Percentiles rank a stretch among this genome's conserved stretches.
Evolutionary conservation across 176 grass and related monocot genomes (phyloP).

Genomic region (Zoysia japonica): DNA sequence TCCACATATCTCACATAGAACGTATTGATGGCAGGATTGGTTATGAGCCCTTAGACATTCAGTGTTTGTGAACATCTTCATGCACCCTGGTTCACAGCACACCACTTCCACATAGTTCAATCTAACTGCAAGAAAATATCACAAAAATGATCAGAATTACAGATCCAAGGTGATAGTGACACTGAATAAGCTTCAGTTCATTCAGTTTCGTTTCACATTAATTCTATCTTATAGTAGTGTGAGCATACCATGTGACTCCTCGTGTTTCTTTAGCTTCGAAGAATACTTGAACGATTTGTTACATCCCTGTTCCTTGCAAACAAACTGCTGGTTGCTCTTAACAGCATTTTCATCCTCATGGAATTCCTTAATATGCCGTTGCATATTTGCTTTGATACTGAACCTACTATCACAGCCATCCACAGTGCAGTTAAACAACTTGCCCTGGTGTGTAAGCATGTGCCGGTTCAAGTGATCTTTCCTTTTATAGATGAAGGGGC

Average conservation of each 20-base stretch:
- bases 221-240: background rate
- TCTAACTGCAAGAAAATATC: constrained; percentile 43
- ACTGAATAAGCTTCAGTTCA: constrained; percentile 1
- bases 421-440: constrained; percentile 56
- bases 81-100: constrained; percentile 61
- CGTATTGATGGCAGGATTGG: constrained; percentile 50
- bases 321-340: constrained; percentile 43
- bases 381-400: constrained; percentile 64
- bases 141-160: background rate
- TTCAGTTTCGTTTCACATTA: background rate
- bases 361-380: constrained; percentile 56
- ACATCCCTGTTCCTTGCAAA: constrained; percentile 67
- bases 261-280: constrained; percentile 69
- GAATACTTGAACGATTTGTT: constrained; percentile 66
- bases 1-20: constrained; percentile 55
- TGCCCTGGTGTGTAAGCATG: constrained; percentile 59
- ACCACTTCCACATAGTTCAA: constrained; percentile 67
- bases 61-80: constrained; percentile 63
- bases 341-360: constrained; percentile 34
- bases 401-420: constrained; percentile 52
- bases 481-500: constrained; percentile 61
- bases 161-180: background rate
- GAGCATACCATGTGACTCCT: constrained; percentile 66
- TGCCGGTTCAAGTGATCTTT: constrained; percentile 72
- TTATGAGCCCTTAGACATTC: constrained; percentile 59